Base-by-base conservation (phyloP, 2,329 filamentous ascomycete species). In the Neofusicoccum umdonicola region DNA sequence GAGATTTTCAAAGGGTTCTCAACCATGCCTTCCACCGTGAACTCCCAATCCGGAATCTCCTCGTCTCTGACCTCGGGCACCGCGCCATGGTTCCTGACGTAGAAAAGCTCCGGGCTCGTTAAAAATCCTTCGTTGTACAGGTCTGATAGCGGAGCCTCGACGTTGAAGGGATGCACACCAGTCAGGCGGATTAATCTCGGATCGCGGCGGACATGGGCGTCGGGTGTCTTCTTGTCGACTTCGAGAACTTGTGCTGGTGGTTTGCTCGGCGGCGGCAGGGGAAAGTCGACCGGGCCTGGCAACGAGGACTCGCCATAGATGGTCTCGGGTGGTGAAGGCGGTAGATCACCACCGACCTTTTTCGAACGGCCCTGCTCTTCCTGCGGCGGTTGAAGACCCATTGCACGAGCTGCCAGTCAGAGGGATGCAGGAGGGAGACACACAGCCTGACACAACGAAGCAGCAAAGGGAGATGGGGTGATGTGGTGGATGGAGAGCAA, bases 141-240 rank as follows among this genome's bases (percentile, higher is more conserved):
- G 15, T 88, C 87, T 63, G 87, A 91, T 8, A 97, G 79, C 0
- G 93, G 93, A 9, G 93, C 85, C 77, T 97, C 93, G 56, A 91
- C 89, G 71, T 97, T 97, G 81, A 96, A 96, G 0, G 93, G 93
- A 76, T 97, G 93, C 5, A 91, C 85, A 27, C 93, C 93, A 11
- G 93, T 97, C 13, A 97, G 81, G 58, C 93, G 86, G 68, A 97
- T 95, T 15, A 97, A 82, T 45, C 93, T 85, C 0, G 90, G 83
- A 77, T 97, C 93, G 74, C 93, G 84, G 22, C 88, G 84, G 19
- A 97, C 90, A 80, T 94, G 91, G 69, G 78, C 82, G 73, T 97
- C 93, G 8, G 93, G 93, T 0, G 93, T 97, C 67, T 90, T 89
- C 68, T 90, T 82, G 74, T 97, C 93, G 71, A 91, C 79, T n/a